Conservation (phyloP, 768 basidiomycete genomes). For the Collybiopsis confluens region DNA sequence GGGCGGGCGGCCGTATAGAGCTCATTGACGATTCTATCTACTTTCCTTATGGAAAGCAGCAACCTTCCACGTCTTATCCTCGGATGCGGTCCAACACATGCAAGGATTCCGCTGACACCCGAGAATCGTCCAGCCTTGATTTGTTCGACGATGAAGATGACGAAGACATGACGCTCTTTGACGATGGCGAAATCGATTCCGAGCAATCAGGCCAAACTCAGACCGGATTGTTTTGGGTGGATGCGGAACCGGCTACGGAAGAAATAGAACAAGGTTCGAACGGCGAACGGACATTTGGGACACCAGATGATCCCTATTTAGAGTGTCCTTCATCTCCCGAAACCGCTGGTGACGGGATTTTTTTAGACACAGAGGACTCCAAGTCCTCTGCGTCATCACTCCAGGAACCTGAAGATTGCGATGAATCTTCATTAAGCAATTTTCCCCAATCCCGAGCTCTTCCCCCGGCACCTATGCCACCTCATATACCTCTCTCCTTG, state of each 20-base stretch:
- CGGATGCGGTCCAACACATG: background rate
- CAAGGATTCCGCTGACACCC: background rate
- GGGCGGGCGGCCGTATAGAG: slow-evolving; percentile 60
- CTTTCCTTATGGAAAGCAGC: slow-evolving; percentile 51
- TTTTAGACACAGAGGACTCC: background rate
- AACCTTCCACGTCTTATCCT: slow-evolving; percentile 6
- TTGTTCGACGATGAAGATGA: background rate
- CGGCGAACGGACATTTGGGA: background rate
- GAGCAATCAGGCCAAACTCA: too few relatives aligned
- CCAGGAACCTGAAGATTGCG: background rate
- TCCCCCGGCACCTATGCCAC: slow-evolving; percentile 9
- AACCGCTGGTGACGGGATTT: background rate
- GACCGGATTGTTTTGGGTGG: too few relatives aligned
- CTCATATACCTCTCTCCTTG: slow-evolving; percentile 2
- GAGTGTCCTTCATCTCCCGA: slow-evolving; percentile 2
- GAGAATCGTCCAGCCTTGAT: background rate
- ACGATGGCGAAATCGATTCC: too few relatives aligned
- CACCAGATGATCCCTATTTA: background rate
- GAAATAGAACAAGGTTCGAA: background rate
- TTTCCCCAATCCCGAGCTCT: background rate
- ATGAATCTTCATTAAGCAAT: background rate
- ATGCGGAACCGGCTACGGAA: background rate
- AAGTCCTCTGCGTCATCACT: background rate
- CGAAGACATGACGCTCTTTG: background rate
- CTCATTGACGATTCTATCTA: slow-evolving; percentile 68